Evolutionary conservation across 2,329 filamentous ascomycete species (phyloP), one percentile per base, ranked within the genome.

Genomic region (Colletotrichum theobromicola): DNA sequence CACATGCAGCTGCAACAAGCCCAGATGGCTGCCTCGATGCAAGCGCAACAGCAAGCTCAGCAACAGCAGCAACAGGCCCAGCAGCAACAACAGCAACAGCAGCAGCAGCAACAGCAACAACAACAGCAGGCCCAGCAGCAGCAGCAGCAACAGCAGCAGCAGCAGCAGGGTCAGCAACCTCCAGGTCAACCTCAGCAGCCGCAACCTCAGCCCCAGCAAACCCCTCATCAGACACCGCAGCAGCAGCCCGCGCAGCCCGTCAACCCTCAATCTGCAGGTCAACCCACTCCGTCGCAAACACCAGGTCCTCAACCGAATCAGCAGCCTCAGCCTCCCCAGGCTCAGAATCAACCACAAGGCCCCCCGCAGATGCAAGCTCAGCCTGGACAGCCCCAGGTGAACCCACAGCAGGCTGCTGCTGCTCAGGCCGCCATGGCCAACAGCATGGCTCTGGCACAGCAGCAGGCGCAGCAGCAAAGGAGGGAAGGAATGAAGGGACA

Each of bases 401-500:
- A 75, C 77, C 80, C 74, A 18, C 66, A 70, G 26, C 76, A 79
- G 13, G 76, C 77, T 65, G 77, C 73, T 67, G 77, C 73, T 2
- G 70, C 73, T n/a, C 73, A 75, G 55, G 64, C 63, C 37, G 73
- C 79, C 77, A 80, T 79, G 79, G 82, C 86, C 78, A 84, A 77
- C 81, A 85, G 50, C 82, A 74, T 80, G 58, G 74, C 64, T 46
- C 18, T 77, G 24, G 70, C 74, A 4, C 67, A 70, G 66, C 88
- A 89, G 67, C 87, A 89, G 77, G 66, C 88, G 88, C 42, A 50
- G 64, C 88, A 89, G 68, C 88, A 89, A 77, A 87, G 87, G 76
- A 85, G 85, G 67, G 88, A 87, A 62, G 83, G 84, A 53, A 86
- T 90, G 82, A 92, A 90, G 79, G 87, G 89, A 5, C 87, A 90